These are phyloP conservation scores for Trametes cinnabarina DNA, from an alignment of 768 basidiomycete species.

Conservation along the genomic window DNA sequence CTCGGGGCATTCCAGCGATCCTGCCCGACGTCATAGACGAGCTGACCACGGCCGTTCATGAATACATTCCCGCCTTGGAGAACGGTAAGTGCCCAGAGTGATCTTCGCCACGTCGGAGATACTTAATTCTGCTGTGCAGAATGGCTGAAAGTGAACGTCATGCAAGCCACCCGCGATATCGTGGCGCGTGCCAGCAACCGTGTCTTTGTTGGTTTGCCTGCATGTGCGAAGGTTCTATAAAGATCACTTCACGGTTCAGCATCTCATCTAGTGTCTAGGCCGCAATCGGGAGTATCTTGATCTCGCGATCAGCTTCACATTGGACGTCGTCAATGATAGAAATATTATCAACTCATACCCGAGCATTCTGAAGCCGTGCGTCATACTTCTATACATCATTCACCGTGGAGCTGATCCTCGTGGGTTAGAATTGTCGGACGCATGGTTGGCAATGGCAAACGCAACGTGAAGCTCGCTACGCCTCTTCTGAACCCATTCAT, in stretches of 20 bases:
- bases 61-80: constrained; percentile 25
- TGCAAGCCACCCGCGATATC: constrained; percentile 24
- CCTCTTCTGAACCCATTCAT: constrained; percentile 32
- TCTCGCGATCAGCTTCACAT: constrained; percentile 33
- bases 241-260: neutral
- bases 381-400: neutral
- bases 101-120: neutral
- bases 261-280: no score
- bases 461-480: constrained; percentile 1
- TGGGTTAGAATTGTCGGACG: neutral
- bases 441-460: neutral
- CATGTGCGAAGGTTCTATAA: constrained; percentile 29
- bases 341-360: constrained; percentile 34
- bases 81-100: constrained; percentile 4
- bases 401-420: neutral
- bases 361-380: constrained; percentile 31
- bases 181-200: constrained; percentile 31
- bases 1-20: constrained; percentile 22
- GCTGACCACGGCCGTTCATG: constrained; percentile 25
- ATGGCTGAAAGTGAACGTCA: constrained; percentile 24
- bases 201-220: constrained; percentile 33
- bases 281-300: constrained; percentile 37
- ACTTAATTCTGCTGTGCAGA: constrained; percentile 4
- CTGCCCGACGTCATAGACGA: constrained; percentile 27
- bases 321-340: constrained; percentile 28